Conservation (phyloP, 2,329 filamentous ascomycete genomes). For the Colletotrichum lupini region DNA sequence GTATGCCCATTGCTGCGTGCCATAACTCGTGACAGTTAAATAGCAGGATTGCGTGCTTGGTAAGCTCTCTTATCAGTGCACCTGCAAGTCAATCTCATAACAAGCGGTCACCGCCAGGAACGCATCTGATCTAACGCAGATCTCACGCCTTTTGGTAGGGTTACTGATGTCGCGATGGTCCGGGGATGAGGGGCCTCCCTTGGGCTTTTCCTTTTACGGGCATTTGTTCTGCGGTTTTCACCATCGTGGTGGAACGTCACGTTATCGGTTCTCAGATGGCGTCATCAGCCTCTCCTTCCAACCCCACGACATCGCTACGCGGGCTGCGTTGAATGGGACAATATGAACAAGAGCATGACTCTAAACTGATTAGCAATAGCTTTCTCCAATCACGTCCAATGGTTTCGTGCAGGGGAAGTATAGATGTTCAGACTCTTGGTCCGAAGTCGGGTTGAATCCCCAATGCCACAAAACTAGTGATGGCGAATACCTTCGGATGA, state of each 20-base stretch:
- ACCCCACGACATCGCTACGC: slow-evolving; percentile 12
- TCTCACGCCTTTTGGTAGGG: not conserved
- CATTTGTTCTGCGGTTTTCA: not conserved
- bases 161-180: not conserved
- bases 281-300: slow-evolving; percentile 8
- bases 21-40: too few species aligned
- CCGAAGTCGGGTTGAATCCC: too few species aligned
- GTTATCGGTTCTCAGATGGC: slow-evolving; percentile 23
- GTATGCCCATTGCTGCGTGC: too few species aligned
- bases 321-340: too few species aligned
- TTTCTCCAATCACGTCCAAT: not conserved
- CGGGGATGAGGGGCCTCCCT: not conserved
- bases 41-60: slow-evolving; percentile 25
- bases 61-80: not conserved
- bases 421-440: not conserved
- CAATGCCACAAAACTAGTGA: too few species aligned
- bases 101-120: slow-evolving; percentile 15
- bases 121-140: slow-evolving; percentile 2
- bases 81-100: slow-evolving; percentile 9
- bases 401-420: not conserved
- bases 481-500: too few species aligned
- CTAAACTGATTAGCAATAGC: not conserved
- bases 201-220: not conserved
- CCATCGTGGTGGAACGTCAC: slow-evolving; percentile 23
- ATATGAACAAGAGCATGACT: not conserved